phyloP scores from a whole-genome alignment of 1,139 yeast genomes.

The Kodamaea sp. region DNA sequence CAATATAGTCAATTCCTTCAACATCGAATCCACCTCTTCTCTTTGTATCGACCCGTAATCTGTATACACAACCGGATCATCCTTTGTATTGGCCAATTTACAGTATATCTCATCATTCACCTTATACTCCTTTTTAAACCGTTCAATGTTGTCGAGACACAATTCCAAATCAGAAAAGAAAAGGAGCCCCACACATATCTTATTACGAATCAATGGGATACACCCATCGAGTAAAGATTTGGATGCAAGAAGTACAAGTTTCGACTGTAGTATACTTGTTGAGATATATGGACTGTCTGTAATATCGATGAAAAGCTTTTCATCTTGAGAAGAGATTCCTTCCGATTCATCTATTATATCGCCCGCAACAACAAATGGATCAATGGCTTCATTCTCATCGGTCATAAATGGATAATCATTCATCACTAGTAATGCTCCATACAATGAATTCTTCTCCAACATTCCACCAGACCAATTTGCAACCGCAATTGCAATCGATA shows the following conservation, averaged over 20 bases:
- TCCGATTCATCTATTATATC: conserved; percentile 36
- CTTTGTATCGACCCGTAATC: conserved; percentile 11
- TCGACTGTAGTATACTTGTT: conserved; percentile 28
- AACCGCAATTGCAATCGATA: conserved; percentile 53
- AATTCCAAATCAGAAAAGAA: conserved; percentile 54
- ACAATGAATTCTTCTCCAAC: conserved; percentile 51
- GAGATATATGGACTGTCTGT: conserved; percentile 36
- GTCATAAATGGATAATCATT: conserved; percentile 56
- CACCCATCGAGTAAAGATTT: conserved; percentile 53
- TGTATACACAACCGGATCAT: conserved; percentile 8
- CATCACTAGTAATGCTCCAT: conserved; percentile 46
- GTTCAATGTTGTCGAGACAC: conserved; percentile 45
- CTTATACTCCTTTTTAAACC: conserved; percentile 25
- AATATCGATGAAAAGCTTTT: conserved; percentile 35
- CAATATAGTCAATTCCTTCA: conserved; percentile 37
- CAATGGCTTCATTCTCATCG: conserved; percentile 37
- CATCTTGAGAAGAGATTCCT: conserved; percentile 4
- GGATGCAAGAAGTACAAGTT: conserved; percentile 34
- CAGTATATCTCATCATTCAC: conserved; percentile 34
- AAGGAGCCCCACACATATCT: conserved; percentile 45
- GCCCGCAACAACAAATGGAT: conserved; percentile 31
- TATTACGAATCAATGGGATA: conserved; percentile 41
- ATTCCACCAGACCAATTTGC: conserved; percentile 58
- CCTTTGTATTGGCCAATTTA: conserved; percentile 16
- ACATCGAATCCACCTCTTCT: conserved; percentile 5